Evolutionary conservation across 2,329 filamentous ascomycete species (phyloP).

Genomic region (Xylaria multiplex): DNA sequence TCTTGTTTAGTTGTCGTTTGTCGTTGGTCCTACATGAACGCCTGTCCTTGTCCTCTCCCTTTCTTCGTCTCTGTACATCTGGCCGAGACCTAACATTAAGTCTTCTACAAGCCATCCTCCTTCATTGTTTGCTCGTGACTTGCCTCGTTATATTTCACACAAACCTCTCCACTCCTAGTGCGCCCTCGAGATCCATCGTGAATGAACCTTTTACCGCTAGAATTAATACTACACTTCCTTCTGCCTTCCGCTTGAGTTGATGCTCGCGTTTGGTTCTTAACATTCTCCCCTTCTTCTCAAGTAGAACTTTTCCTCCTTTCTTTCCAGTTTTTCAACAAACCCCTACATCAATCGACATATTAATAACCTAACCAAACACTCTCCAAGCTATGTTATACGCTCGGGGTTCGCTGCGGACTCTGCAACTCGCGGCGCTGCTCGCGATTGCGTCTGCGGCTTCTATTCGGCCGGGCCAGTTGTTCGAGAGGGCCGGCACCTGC

Average conservation of each 20-base stretch:
- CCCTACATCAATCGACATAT: conserved; percentile 11
- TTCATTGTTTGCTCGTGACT: conserved; percentile 46
- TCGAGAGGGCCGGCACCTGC: conserved; percentile 61
- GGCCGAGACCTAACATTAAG: conserved; percentile 34
- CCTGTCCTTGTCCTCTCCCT: conserved; percentile 36
- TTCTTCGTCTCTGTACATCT: conserved; percentile 34
- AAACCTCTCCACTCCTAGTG: conserved; percentile 27
- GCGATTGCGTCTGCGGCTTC: conserved; percentile 52
- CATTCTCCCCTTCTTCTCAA: conserved; percentile 10
- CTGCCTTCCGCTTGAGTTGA: conserved; percentile 30
- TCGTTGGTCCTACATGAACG: conserved; percentile 34
- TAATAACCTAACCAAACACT: conserved; percentile 21
- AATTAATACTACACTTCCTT: conserved; percentile 31
- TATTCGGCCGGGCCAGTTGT: conserved; percentile 52
- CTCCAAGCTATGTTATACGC: conserved; percentile 45
- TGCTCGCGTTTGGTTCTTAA: conserved; percentile 30
- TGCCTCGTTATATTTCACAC: conserved; percentile 42
- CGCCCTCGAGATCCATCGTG: conserved; percentile 36
- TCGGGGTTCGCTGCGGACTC: conserved; percentile 49
- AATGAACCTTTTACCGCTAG: conserved; percentile 38
- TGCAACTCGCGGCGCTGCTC: conserved; percentile 51
- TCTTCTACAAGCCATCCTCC: not conserved
- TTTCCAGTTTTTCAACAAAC: conserved; percentile 4
- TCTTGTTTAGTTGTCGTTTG: conserved; percentile 19
- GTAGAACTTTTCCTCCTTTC: conserved; percentile 5